phyloP scores from a whole-genome alignment of 129 eudicot genomes.

The Sambucus nigra region DNA sequence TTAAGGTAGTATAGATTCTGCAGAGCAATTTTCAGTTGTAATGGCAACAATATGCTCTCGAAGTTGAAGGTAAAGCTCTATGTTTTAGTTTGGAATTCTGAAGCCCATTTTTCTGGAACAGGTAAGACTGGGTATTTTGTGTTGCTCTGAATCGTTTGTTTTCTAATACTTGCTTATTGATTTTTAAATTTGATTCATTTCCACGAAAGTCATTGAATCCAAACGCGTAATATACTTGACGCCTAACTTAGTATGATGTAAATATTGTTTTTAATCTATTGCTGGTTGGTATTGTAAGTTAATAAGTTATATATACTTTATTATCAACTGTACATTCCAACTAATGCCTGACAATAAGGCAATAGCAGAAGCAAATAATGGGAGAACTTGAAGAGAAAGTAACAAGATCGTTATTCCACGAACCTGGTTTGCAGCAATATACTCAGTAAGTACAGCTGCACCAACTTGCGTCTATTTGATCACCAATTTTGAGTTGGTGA shows the following conservation, averaged over 20 bases:
- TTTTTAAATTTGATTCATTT: neutral
- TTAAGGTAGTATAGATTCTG: neutral
- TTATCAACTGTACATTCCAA: slow-evolving; percentile 5
- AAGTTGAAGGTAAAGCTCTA: slow-evolving; percentile 3
- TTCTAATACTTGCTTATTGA: neutral
- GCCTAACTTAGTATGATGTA: neutral
- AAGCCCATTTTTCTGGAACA: neutral
- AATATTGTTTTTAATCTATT: neutral
- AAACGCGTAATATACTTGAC: neutral
- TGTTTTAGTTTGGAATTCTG: neutral
- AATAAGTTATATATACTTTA: neutral
- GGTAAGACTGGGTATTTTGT: slow-evolving; percentile 1
- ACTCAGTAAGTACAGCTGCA: slow-evolving; percentile 17
- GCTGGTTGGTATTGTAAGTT: neutral
- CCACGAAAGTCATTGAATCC: neutral
- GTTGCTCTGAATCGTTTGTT: neutral
- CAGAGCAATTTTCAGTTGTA: neutral
- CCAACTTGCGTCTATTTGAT: slow-evolving; percentile 20
- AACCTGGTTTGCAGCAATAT: slow-evolving; percentile 5
- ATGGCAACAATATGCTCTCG: slow-evolving; percentile 2
- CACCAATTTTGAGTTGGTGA: slow-evolving; percentile 13
- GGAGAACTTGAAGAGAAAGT: slow-evolving; percentile 7
- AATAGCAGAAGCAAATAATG: neutral
- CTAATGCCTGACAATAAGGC: slow-evolving; percentile 5
- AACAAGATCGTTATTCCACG: slow-evolving; percentile 3